A percentile compares a stretch with the other conserved stretches of the same genome.
These are phyloP conservation scores for Durio zibethinus DNA, from an alignment of 345 rosid genomes.

Conservation along the genomic window DNA sequence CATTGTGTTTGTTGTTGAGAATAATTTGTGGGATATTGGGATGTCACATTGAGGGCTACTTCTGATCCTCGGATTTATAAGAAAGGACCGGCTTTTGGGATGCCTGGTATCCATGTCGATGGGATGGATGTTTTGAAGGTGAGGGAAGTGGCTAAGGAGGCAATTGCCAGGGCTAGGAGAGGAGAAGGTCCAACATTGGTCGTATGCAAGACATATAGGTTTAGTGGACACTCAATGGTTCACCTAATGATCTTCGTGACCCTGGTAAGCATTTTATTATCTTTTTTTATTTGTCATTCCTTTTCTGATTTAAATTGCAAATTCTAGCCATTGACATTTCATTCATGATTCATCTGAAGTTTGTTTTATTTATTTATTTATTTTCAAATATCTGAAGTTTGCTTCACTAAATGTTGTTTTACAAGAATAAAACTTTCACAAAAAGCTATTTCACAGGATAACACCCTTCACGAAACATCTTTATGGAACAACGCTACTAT, in stretches of 20 bases:
- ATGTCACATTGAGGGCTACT: constrained; percentile 83
- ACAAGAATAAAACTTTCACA: too few species aligned
- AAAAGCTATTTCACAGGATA: too few species aligned
- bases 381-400: too few species aligned
- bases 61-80: constrained; percentile 83
- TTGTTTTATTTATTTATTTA: too few species aligned
- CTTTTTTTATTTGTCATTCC: not conserved
- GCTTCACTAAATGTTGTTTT: too few species aligned
- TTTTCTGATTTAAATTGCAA: not conserved
- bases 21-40: constrained; percentile 86
- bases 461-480: too few species aligned
- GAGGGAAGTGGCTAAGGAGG: constrained; percentile 77
- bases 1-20: constrained; percentile 80
- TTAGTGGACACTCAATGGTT: constrained; percentile 82
- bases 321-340: not conserved
- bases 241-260: constrained; percentile 91
- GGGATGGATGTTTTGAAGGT: constrained; percentile 92
- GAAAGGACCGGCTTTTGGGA: constrained; percentile 86
- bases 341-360: constrained; percentile 18
- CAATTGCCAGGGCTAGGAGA: constrained; percentile 69
- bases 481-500: too few species aligned
- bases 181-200: constrained; percentile 90
- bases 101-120: constrained; percentile 83
- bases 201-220: constrained; percentile 85
- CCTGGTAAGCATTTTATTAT: constrained; percentile 47